Conservation (phyloP, 495 filamentous ascomycete species). For the Neurospora sp. region DNA sequence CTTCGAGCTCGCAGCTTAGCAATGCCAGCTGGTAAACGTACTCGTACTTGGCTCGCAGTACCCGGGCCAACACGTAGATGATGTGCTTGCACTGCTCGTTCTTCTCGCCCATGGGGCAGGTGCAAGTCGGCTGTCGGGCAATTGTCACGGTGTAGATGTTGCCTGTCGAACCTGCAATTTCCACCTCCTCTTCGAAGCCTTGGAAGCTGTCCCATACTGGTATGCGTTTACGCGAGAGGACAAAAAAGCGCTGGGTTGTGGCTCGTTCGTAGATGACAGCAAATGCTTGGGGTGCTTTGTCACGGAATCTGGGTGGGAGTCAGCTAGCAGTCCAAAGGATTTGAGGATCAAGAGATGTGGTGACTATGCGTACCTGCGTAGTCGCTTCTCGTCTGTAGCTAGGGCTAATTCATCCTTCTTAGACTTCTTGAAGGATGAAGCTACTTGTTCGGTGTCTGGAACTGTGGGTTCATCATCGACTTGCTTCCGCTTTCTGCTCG, state of each 20-base stretch:
- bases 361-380: conserved; percentile 6
- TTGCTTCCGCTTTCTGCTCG: conserved; percentile 5
- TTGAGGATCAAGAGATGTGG: background rate
- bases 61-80: conserved; percentile 48
- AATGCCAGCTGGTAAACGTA: conserved; percentile 69
- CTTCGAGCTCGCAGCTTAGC: conserved; percentile 51
- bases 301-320: conserved; percentile 20
- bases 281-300: conserved; percentile 24
- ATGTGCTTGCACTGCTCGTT: conserved; percentile 64
- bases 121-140: conserved; percentile 49
- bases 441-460: background rate
- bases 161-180: conserved; percentile 64
- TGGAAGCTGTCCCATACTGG: conserved; percentile 8
- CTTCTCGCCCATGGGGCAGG: conserved; percentile 51
- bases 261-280: conserved; percentile 28
- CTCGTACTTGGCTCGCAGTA: conserved; percentile 51
- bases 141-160: conserved; percentile 57
- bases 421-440: background rate
- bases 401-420: background rate
- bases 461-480: background rate
- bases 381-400: conserved; percentile 8
- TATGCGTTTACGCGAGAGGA: conserved; percentile 25
- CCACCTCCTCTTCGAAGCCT: conserved; percentile 36
- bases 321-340: background rate
- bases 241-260: conserved; percentile 32